Base-by-base conservation (phyloP, 306 rosid species). In the Vicia villosa region DNA sequence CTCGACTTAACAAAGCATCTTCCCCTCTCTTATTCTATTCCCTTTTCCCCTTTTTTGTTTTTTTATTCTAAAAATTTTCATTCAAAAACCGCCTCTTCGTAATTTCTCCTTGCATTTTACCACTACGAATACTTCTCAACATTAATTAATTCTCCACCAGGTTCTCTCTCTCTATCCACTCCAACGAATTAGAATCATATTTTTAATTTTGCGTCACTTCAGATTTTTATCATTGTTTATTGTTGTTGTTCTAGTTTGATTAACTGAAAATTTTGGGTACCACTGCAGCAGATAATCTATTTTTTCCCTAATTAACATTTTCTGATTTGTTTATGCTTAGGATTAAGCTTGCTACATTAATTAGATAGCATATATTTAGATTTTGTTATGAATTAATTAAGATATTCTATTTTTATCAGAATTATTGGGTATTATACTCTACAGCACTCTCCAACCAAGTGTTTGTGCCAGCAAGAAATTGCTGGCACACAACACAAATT, bases 391-490 rank as follows among this genome's bases (percentile, higher is more conserved):
- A 55, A 68, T 14, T 60, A 20, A 83, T 66, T 38, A 37, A 3
- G 5, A 62, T 60, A 59, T 43, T 76, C 32, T 69, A 10, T 61
- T 82, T 80, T 70, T 9, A 41, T 32, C 69, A 79, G 80, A 42
- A 62, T 77, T 51, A 61, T 75, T 79, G 80, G 84, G 61, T 59
- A 67, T 57, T 52, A 24, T 24, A 69, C 47, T 7, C 67, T 47
- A 34, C 62, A 45, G 64, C 72, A 66, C 63, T 13, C 62, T 75
- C 46, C 66, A 62, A 79, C 76, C 82, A 66, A 56, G 65, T 70
- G 66, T 34, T 34, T 34, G 79, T 86, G 83, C 96, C 95, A 82
- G 95, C 96, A 85, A 77, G 42, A 46, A 37, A 66, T 84, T 85
- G 96, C 86, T 93, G 96, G 96, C 70, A 78, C 75, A 79, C 49